These are phyloP conservation scores for Hydrangea macrophylla DNA, from an alignment of 148 eudicot genomes.

Conservation along the genomic window DNA sequence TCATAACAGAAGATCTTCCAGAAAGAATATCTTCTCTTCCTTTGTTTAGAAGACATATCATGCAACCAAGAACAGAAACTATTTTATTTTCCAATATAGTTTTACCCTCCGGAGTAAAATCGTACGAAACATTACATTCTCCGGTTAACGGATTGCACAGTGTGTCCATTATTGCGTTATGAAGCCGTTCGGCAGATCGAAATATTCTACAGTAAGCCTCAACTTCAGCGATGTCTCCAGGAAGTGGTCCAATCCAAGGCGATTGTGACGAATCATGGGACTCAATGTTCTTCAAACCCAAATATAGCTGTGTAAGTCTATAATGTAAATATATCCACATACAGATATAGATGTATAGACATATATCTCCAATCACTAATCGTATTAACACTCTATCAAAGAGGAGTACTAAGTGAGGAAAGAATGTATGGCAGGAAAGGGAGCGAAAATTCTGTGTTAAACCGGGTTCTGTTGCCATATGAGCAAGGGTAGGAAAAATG, in stretches of 20 bases:
- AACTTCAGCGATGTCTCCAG: slow-evolving; percentile 96
- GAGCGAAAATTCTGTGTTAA: neutral
- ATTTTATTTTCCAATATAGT: slow-evolving; percentile 73
- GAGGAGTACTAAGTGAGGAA: neutral
- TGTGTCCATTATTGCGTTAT: slow-evolving; percentile 77
- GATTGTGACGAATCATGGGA: slow-evolving; percentile 54
- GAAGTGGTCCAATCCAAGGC: slow-evolving; percentile 90
- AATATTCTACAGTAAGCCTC: slow-evolving; percentile 97
- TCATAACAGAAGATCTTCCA: slow-evolving; percentile 66
- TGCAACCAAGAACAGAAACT: slow-evolving; percentile 94
- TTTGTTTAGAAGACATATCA: slow-evolving; percentile 86
- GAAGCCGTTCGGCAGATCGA: slow-evolving; percentile 82
- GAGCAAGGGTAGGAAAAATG: slow-evolving; percentile 1
- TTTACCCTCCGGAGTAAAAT: slow-evolving; percentile 55
- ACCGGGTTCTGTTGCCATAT: neutral
- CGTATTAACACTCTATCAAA: neutral
- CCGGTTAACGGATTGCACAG: slow-evolving; percentile 89
- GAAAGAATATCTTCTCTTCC: slow-evolving; percentile 86
- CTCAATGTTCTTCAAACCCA: slow-evolving; percentile 43
- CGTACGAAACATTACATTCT: slow-evolving; percentile 84
- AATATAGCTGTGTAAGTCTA: slow-evolving; percentile 18
- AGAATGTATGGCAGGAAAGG: neutral
- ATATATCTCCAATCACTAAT: neutral
- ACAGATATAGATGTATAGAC: too few relatives aligned
- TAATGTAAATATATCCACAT: neutral